Percentiles rank a stretch among this genome's conserved stretches.
These are phyloP conservation scores for Scedosporium apiospermum DNA, from an alignment of 2,329 filamentous ascomycete genomes.

Conservation along the genomic window DNA sequence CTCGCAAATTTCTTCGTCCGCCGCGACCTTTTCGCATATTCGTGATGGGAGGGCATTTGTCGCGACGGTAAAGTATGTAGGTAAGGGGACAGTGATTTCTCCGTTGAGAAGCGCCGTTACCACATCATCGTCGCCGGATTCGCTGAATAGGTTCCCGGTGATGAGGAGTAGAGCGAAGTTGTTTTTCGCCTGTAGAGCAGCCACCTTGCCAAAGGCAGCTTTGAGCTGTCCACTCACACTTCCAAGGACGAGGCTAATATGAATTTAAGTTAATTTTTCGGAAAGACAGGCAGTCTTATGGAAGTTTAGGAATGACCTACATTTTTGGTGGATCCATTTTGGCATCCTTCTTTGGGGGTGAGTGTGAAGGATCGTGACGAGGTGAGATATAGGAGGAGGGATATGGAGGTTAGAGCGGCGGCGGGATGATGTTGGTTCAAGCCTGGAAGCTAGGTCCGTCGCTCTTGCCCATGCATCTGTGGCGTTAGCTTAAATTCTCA, in stretches of 20 bases:
- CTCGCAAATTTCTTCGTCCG: constrained; percentile 67
- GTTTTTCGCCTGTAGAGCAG: constrained; percentile 76
- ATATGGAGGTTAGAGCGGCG: too few species aligned
- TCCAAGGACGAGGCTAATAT: constrained; percentile 65
- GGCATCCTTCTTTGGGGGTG: background rate
- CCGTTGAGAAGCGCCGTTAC: constrained; percentile 53
- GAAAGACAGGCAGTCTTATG: background rate
- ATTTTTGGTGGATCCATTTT: constrained; percentile 39
- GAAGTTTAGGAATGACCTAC: constrained; percentile 20
- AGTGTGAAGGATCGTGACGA: background rate
- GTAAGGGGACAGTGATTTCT: constrained; percentile 63
- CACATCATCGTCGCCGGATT: constrained; percentile 44
- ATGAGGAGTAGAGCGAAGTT: constrained; percentile 78
- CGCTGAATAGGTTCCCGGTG: constrained; percentile 71
- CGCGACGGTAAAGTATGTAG: constrained; percentile 86
- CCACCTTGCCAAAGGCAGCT: constrained; percentile 69
- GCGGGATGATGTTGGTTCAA: too few species aligned
- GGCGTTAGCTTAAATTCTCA: too few species aligned
- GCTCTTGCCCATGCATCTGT: too few species aligned
- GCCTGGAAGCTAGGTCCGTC: too few species aligned
- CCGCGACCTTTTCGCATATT: constrained; percentile 65
- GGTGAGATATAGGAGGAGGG: background rate
- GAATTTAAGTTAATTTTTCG: constrained; percentile 10
- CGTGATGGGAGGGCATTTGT: constrained; percentile 58
- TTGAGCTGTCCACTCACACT: constrained; percentile 71